These are phyloP conservation scores for Boletus eberwhitei DNA, from an alignment of 768 basidiomycete species.

Conservation along the genomic window DNA sequence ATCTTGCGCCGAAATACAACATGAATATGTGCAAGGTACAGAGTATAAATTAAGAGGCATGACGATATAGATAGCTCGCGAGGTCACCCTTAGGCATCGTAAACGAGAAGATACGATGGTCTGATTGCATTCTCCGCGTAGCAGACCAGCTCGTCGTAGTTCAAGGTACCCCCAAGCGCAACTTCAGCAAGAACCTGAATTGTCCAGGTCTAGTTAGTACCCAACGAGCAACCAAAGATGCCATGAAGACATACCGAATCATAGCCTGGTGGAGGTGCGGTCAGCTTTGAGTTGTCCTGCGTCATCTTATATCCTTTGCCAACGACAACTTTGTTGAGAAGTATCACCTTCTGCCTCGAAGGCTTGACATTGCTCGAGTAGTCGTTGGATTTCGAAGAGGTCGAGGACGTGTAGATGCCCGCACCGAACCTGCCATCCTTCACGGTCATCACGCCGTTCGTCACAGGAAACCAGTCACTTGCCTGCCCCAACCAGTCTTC, in stretches of 20 bases:
- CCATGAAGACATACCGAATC: conserved; percentile 51
- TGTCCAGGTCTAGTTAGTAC: not conserved
- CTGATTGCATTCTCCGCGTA: conserved; percentile 70
- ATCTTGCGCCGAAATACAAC: not conserved
- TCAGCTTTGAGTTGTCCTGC: conserved; percentile 52
- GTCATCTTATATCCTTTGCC: conserved; percentile 67
- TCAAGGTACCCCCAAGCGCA: conserved; percentile 54
- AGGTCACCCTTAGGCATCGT: conserved; percentile 41
- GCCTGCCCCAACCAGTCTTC: conserved; percentile 74
- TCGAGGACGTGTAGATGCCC: conserved; percentile 73
- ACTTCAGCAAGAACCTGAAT: conserved; percentile 62
- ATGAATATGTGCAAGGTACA: not conserved
- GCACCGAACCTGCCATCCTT: conserved; percentile 51
- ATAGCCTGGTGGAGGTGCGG: conserved; percentile 57
- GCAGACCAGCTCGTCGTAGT: conserved; percentile 70
- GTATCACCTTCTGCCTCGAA: conserved; percentile 57
- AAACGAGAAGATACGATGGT: conserved; percentile 69
- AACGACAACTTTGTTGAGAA: conserved; percentile 73
- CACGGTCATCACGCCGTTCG: conserved; percentile 2
- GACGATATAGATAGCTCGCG: not conserved
- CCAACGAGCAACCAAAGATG: not conserved
- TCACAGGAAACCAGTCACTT: conserved; percentile 8
- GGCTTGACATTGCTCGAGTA: conserved; percentile 59
- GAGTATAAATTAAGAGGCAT: conserved; percentile 3
- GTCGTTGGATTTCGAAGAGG: conserved; percentile 78